A percentile compares a stretch with the other conserved stretches of the same genome.
phyloP scores from a whole-genome alignment of 257 asterid species.

The Phtheirospermum japonicum region DNA sequence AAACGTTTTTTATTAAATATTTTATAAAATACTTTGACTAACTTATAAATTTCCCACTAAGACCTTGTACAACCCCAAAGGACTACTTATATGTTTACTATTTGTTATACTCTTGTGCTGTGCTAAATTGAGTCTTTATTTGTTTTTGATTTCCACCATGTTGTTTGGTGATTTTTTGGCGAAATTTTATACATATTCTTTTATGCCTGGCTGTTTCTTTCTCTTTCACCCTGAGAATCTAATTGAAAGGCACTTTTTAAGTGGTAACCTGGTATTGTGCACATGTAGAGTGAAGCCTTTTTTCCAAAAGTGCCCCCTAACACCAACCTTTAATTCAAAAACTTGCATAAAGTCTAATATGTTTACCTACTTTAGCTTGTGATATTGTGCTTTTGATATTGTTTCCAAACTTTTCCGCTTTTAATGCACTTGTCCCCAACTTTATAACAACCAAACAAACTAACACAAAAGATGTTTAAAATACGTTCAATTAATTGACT shows the following conservation, averaged over 20 bases:
- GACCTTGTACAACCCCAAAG: too few species aligned
- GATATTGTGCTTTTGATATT: background rate
- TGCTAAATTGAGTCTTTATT: too few species aligned
- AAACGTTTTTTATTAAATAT: too few species aligned
- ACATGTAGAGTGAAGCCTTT: background rate
- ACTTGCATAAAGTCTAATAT: background rate
- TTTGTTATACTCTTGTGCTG: too few species aligned
- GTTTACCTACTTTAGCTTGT: slow-evolving; percentile 7
- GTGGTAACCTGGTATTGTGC: background rate
- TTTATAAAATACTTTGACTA: too few species aligned
- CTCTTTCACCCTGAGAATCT: background rate
- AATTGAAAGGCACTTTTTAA: background rate
- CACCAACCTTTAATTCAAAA: slow-evolving; percentile 20
- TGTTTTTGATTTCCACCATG: too few species aligned
- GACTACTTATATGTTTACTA: too few species aligned
- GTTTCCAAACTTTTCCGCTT: slow-evolving; percentile 4
- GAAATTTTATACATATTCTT: too few species aligned
- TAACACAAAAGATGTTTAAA: background rate
- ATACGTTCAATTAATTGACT: too few species aligned
- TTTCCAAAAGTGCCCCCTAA: background rate
- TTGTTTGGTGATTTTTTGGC: too few species aligned
- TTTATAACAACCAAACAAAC: slow-evolving; percentile 28
- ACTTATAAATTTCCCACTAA: too few species aligned
- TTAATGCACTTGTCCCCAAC: slow-evolving; percentile 25
- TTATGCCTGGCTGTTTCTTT: too few species aligned